phyloP scores from a whole-genome alignment of 345 rosid genomes.

The Luvunga scandens region DNA sequence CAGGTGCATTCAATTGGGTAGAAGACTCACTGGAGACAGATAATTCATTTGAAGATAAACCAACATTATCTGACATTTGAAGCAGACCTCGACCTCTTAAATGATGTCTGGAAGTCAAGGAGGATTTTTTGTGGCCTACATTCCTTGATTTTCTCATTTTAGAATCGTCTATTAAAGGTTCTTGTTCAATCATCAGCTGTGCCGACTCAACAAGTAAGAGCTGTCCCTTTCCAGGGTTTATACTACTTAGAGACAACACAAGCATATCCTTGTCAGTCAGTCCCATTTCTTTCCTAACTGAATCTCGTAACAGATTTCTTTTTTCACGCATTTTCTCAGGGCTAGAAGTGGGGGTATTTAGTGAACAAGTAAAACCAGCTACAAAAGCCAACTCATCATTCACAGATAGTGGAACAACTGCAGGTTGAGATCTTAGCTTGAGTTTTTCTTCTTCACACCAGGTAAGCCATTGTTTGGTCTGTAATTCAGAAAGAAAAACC shows the following conservation, averaged over 20 bases:
- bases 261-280: constrained; percentile 77
- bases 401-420: constrained; percentile 78
- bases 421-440: constrained; percentile 81
- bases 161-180: constrained; percentile 28
- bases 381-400: constrained; percentile 93
- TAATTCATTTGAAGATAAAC: constrained; percentile 17
- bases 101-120: constrained; percentile 51
- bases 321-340: constrained; percentile 64
- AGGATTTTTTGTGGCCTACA: constrained; percentile 24
- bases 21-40: constrained; percentile 19
- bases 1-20: constrained; percentile 4
- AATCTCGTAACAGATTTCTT: constrained; percentile 52
- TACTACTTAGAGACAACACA: constrained; percentile 87
- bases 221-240: constrained; percentile 91
- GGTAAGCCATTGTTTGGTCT: constrained; percentile 80
- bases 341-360: constrained; percentile 62
- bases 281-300: constrained; percentile 78
- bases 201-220: constrained; percentile 80
- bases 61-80: constrained; percentile 27
- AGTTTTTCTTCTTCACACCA: constrained; percentile 86
- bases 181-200: constrained; percentile 40
- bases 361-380: constrained; percentile 74
- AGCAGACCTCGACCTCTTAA: constrained; percentile 71
- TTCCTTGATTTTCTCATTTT: constrained; percentile 36
- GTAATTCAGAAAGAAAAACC: constrained; percentile 76